These are phyloP conservation scores for Crinitomyces ghanaensis DNA, from an alignment of 805 yeast genomes.

Conservation along the genomic window DNA sequence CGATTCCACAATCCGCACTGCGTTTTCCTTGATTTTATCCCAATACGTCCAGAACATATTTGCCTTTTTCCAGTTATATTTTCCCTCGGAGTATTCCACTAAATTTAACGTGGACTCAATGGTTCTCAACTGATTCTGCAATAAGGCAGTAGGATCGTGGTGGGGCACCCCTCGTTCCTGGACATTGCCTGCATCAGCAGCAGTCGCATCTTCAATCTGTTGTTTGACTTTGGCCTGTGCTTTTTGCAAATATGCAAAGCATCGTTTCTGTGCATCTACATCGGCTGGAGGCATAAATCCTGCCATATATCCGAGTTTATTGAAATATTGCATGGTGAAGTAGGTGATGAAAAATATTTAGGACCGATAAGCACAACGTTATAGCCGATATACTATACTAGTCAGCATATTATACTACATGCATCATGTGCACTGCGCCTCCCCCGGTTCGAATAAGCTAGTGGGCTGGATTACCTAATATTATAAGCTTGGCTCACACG, in stretches of 20 bases:
- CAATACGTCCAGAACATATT: slow-evolving; percentile 28
- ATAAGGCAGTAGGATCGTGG: slow-evolving; percentile 13
- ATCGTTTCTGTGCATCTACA: slow-evolving; percentile 24
- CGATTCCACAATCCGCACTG: slow-evolving; percentile 12
- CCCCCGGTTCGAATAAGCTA: no score
- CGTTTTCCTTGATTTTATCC: slow-evolving; percentile 24
- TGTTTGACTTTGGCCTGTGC: slow-evolving; percentile 16
- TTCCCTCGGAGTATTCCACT: slow-evolving; percentile 15
- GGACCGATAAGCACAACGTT: no score
- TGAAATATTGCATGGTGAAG: slow-evolving; percentile 11
- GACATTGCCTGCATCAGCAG: slow-evolving; percentile 10
- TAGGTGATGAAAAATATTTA: no score
- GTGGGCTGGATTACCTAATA: no score
- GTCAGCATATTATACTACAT: no score
- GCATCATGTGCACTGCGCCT: no score
- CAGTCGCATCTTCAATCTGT: slow-evolving; percentile 8
- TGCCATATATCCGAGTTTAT: slow-evolving; percentile 13
- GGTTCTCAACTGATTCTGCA: slow-evolving; percentile 15
- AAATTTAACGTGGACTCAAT: slow-evolving; percentile 14
- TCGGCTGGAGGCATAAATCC: slow-evolving; percentile 25
- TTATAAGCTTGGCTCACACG: no score
- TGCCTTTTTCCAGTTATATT: slow-evolving; percentile 16
- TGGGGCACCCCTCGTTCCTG: slow-evolving; percentile 13
- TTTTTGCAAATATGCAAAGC: slow-evolving; percentile 20
- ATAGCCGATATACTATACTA: no score